Evolutionary conservation across 2,329 filamentous ascomycete species (phyloP), one percentile per base, ranked within the genome.

Genomic region (Xylariaceae sp.): DNA sequence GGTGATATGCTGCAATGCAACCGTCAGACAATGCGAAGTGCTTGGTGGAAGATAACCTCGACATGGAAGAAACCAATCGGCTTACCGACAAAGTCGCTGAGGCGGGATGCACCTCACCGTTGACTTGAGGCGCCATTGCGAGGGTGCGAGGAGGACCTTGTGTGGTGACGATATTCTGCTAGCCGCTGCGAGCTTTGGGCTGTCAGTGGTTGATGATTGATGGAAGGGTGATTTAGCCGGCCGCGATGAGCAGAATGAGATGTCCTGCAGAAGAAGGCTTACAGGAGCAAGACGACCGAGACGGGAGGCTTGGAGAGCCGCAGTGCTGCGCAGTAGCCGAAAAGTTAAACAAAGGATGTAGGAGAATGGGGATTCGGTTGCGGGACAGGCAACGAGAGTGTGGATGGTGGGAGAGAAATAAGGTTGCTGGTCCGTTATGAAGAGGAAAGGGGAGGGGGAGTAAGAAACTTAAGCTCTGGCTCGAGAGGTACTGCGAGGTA

Each of bases 1-100:
- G 63, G 85, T 79, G 58, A 97, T 80, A 69, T 97, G 92, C 90
- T 96, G 46, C 12, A 34, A 13, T 2, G n/a, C 17, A 6, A n/a
- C 38, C 41, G 56, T 14, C 52, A 49, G 18, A 45, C 16, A 33
- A 22, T 19, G 22, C 41, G 5, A 2, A 42, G 31, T 16, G 28
- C 11, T 14, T 12, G 12, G 3, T 4, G 16, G 9, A 38, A 28
- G 34, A 38, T 2, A 14, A 6, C 7, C n/a, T 5, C 38, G n/a
- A 16, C 22, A 45, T 36, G 3, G 17, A 31, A 18, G 22, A 31
- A 28, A 14, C 34, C 16, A 34, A 18, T 33, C 10, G 18, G 47
- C 66, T 58, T 65, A 69, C 67, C 60, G 66, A 67, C 22, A 69
- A 54, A 22, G 65, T 68, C 41, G 65, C 66, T 12, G 65, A 69